Conservation (phyloP, 306 rosid species). For the Amphicarpaea edgeworthii region DNA sequence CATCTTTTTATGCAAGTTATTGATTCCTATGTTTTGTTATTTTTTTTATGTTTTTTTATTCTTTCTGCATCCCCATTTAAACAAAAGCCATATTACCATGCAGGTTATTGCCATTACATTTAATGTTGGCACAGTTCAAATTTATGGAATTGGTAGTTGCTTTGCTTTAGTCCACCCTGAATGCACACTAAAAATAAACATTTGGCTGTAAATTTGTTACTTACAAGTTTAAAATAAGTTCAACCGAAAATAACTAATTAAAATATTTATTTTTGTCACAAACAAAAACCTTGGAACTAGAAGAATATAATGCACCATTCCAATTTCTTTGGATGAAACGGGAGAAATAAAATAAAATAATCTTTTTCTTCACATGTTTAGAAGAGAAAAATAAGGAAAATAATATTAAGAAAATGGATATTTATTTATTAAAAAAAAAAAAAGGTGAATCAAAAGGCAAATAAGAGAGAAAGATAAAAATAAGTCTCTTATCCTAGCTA, state of each 20-base stretch:
- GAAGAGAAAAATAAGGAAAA: background rate
- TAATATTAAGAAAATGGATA: background rate
- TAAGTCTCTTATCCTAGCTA: too few species aligned
- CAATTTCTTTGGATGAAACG: too few species aligned
- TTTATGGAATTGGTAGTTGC: background rate
- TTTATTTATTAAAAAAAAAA: too few species aligned
- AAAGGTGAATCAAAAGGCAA: too few species aligned
- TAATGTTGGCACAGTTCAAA: constrained; percentile 11
- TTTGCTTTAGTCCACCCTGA: background rate
- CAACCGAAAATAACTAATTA: background rate
- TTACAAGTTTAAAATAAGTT: background rate
- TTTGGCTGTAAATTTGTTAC: background rate
- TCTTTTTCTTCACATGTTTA: background rate
- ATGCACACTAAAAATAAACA: constrained; percentile 2
- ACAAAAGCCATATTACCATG: background rate
- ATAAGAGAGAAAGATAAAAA: too few species aligned
- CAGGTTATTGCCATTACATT: background rate
- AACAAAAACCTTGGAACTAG: background rate
- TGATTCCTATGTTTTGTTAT: too few species aligned
- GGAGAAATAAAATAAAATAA: background rate
- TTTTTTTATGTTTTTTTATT: background rate
- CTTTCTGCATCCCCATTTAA: background rate
- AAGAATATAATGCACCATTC: background rate
- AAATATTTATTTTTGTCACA: background rate
- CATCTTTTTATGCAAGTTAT: too few species aligned